phyloP scores from a whole-genome alignment of 441 rosid species.

The Euphorbia corollata region DNA sequence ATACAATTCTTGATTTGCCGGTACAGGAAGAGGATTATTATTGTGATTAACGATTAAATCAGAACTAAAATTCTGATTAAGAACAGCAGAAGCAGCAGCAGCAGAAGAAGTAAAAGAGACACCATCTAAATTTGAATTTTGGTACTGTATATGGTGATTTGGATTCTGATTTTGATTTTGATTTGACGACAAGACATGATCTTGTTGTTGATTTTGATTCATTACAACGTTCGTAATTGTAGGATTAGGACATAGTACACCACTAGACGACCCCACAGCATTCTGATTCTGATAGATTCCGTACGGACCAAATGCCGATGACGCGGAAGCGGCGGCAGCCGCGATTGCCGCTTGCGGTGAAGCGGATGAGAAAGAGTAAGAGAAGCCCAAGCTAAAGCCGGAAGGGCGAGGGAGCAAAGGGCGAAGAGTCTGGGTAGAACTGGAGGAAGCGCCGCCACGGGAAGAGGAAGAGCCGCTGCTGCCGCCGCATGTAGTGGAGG shows the following conservation, averaged over 20 bases:
- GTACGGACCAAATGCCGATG: constrained; percentile 27
- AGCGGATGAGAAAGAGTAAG: constrained; percentile 14
- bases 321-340: not conserved
- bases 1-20: constrained; percentile 17
- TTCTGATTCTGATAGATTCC: constrained; percentile 19
- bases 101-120: not conserved
- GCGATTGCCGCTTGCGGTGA: not conserved
- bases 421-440: constrained; percentile 56
- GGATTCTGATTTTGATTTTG: constrained; percentile 3
- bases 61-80: constrained; percentile 17
- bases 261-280: constrained; percentile 19
- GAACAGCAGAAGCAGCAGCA: not conserved
- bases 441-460: constrained; percentile 28
- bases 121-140: constrained; percentile 18
- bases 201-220: constrained; percentile 19
- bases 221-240: constrained; percentile 13
- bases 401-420: constrained; percentile 88
- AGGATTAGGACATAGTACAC: constrained; percentile 24
- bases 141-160: constrained; percentile 1
- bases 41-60: not conserved
- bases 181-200: not conserved
- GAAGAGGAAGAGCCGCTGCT: constrained; percentile 19
- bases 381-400: constrained; percentile 25
- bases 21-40: constrained; percentile 3
- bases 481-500: constrained; percentile 32